phyloP scores from a whole-genome alignment of 331 rosid species.

The Quercus phellos region DNA sequence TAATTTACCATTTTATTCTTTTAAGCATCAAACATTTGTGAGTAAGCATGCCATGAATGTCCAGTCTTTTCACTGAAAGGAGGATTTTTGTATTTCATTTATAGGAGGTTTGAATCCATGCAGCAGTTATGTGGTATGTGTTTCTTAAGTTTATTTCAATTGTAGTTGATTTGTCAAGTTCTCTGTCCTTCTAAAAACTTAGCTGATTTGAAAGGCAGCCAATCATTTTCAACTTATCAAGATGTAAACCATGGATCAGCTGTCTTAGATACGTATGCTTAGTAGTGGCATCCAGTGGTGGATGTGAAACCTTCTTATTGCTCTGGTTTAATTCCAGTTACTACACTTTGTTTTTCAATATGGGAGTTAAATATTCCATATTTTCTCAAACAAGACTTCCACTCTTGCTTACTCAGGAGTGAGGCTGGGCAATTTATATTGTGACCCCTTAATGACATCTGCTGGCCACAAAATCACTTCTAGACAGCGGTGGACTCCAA shows the following conservation, averaged over 20 bases:
- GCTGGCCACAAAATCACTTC: slow-evolving; percentile 71
- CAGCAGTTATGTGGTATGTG: neutral
- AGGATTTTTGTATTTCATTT: neutral
- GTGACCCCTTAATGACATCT: slow-evolving; percentile 70
- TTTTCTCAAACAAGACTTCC: neutral
- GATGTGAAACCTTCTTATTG: neutral
- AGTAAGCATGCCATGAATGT: too few relatives aligned
- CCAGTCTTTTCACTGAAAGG: too few relatives aligned
- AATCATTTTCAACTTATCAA: neutral
- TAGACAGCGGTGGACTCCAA: slow-evolving; percentile 91
- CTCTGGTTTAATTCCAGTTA: neutral
- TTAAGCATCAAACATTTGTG: too few relatives aligned
- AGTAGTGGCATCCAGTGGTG: neutral
- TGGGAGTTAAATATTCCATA: neutral
- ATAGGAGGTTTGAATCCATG: neutral
- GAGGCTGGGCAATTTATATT: slow-evolving; percentile 66
- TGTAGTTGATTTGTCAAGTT: neutral
- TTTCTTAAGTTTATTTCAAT: neutral
- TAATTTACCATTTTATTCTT: too few relatives aligned
- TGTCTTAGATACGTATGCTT: neutral
- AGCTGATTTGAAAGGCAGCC: neutral
- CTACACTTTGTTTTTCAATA: neutral
- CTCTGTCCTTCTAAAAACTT: neutral
- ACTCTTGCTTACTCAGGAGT: slow-evolving; percentile 40
- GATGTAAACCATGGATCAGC: neutral